Base-by-base conservation (phyloP, 768 basidiomycete genomes). In the Tylopilus sp. region DNA sequence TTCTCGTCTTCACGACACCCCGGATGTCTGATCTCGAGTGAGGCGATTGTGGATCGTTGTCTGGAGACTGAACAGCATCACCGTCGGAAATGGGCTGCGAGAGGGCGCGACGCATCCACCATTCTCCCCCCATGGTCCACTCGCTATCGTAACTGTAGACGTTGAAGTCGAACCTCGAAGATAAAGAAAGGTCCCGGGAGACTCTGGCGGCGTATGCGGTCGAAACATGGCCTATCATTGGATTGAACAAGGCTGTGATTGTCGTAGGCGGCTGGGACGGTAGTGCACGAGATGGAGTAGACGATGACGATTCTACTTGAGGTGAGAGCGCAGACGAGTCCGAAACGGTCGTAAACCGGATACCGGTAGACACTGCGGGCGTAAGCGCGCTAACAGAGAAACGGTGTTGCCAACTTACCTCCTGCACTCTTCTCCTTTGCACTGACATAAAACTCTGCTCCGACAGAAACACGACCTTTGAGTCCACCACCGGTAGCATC, bases 141-240 rank as follows among this genome's bases (percentile, higher is more conserved):
- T 98, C 95, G 68, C 91, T 94, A 59, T 95, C 92, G 68, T 93
- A 98, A 69, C 91, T 94, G 66, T 98, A 97, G 23, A 95, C 81
- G 63, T 98, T 98, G 72, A 98, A 93, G 65, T 98, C 93, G 64
- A 95, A 98, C 20, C 91, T 83, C 1, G 91, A 88, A 44, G 90
- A 90, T 18, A 98, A 67, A 0, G 91, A 83, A 38, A 98, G 80
- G 66, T 95, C 90, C 12, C 80, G 80, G 6, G 90, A 89, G 9
- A 91, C 85, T 47, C 86, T 88, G 3, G 95, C 91, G 0, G 92
- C 86, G 66, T 98, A 98, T 33, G 95, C 92, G 7, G 88, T 79
- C 2, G 91, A 91, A 42, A 98, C 76, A 64, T 98, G 94, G 1
- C 95, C 95, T 52, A 98, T 82, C 80, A 98, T 92, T 0, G 95